Base-by-base conservation (phyloP, 2,329 filamentous ascomycete genomes). In the Stagonosporopsis chrysanthemi region DNA sequence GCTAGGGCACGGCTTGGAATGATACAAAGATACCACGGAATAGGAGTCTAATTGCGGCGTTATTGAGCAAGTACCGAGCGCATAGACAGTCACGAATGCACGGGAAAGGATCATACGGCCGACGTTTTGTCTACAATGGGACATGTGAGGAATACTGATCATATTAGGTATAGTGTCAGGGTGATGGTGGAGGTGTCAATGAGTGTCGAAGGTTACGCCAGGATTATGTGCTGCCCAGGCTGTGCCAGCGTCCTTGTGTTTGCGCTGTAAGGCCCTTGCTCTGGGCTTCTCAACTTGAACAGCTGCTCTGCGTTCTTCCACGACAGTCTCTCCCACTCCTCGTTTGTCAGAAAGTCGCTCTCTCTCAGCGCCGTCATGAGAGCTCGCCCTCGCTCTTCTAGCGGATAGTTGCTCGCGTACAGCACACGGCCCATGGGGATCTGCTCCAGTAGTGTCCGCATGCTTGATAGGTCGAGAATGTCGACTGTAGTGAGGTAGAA, bases 381-480 rank as follows among this genome's bases (percentile, higher is more conserved):
- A 8, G 71, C 73, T 26, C 76, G 68, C 0, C 83, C 84, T 56
- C 81, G 84, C 45, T 73, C 74, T 40, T 78, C 78, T 46, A 86
- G 85, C 0, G 84, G 85, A 62, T 86, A 86, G 63, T 86, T 84
- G 9, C 86, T 81, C 58, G 81, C 85, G 64, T 83, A 86, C 65
- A 87, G 52, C 1, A 87, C 77, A 14, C 77, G 76, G 23, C 85
- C 82, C n/a, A 79, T 74, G 17, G 73, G 76, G 2, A 79, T 83
- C 6, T 79, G 80, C 53, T 78, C 68, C 47, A 79, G 58, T 43
- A 80, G 52, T 31, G 72, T 72, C n/a, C 77, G 77, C 72, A 87
- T 5, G 80, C 81, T 51, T 74, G 61, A 77, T 17, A 86, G 57
- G 26, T 79, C 79, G 69, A 82, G 85, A 53, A 82, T 79, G 2